Evolutionary conservation across 495 filamentous ascomycete species (phyloP), one percentile per base, ranked within the genome.

Genomic region (Podospora australis): DNA sequence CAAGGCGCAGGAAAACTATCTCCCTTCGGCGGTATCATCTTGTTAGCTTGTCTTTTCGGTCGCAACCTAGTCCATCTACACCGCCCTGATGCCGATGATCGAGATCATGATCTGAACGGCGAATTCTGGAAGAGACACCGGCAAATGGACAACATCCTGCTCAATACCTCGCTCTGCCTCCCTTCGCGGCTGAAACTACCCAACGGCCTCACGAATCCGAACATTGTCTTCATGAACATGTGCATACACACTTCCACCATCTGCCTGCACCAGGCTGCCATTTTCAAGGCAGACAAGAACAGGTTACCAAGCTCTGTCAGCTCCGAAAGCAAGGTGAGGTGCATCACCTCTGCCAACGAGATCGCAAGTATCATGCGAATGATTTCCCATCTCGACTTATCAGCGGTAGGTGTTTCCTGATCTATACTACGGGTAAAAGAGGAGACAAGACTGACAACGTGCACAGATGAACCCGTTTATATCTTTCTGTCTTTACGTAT

Each of bases 291-390:
- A 0, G 90, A 96, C 55, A 91, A 88, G 66, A 85, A 97, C 63
- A 75, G 79, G 44, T 73, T 96, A 56, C 80, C 90, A 3, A 71
- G 79, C 8, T 80, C 80, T 21, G 84, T 96, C 32, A 82, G 83
- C 43, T 80, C 82, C 0, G 90, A 97, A 58, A 96, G 91, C 59
- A 95, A 94, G 59, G 78, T 94, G 2, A 78, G 92, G 44, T 97
- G 94, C 56, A 87, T 97, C 47, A 88, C 91, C 19, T 89, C 92
- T 4, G 92, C 92, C 4, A 86, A 88, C 48, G 90, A 96, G 55
- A 94, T 96, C 57, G 86, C 90, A n/a, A 89, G 82, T 54, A 90
- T 96, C 39, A 96, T 99, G 94, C 82, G 87, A 46, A 87, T 91
- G 83, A 83, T 94, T 40, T 87, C 88, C 56, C 91, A 96, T 63